A percentile compares a stretch with the other conserved stretches of the same genome.
Conservation (phyloP, 306 rosid species). For the Quercus mongolica region DNA sequence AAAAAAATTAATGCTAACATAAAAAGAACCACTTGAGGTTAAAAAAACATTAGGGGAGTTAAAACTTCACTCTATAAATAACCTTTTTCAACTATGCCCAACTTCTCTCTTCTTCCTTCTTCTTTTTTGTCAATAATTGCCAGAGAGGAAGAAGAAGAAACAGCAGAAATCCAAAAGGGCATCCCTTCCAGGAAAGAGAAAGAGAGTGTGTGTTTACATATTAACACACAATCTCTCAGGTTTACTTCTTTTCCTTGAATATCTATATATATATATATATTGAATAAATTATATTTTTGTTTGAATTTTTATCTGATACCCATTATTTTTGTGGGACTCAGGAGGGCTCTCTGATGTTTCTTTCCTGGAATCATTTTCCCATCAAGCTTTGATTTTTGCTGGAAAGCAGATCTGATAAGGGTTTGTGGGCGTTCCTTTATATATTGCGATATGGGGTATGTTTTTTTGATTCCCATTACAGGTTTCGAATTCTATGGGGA, state of each 20-base stretch:
- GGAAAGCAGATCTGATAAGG: constrained; percentile 20
- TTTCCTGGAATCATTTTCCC: constrained; percentile 31
- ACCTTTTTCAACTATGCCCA: neutral
- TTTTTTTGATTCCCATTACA: constrained; percentile 27
- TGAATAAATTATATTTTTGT: neutral
- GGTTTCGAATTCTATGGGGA: constrained; percentile 3
- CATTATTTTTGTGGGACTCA: constrained; percentile 7
- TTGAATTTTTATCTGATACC: neutral
- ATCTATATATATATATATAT: no score
- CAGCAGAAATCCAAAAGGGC: constrained; percentile 3
- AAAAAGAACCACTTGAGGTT: neutral
- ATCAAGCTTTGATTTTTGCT: constrained; percentile 10
- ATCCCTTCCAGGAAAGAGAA: constrained; percentile 19
- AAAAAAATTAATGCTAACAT: neutral
- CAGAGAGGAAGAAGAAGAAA: neutral
- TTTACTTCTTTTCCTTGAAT: neutral
- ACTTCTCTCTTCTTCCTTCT: neutral
- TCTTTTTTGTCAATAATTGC: constrained; percentile 1
- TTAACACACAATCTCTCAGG: constrained; percentile 8
- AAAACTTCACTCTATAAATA: neutral
- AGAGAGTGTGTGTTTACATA: neutral
- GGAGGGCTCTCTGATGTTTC: constrained; percentile 22
- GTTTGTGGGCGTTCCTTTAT: constrained; percentile 21
- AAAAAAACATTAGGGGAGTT: neutral
- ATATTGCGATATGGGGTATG: constrained; percentile 56